Conservation (phyloP, 352 stramenopile genomes). For the Pilasporangium apinafurcum region DNA sequence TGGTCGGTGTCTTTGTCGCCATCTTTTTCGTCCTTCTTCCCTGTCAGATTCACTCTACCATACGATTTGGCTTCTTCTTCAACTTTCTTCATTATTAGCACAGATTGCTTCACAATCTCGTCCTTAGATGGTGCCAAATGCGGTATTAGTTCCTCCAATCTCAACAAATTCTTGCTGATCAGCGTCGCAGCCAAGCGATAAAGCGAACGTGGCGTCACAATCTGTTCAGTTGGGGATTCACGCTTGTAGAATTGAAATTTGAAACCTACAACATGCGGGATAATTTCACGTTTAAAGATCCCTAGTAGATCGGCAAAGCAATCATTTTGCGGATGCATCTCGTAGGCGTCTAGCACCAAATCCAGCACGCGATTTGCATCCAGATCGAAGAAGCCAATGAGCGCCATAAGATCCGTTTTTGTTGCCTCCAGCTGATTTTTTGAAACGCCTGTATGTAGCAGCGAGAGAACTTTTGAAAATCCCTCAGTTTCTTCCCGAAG, state of each 20-base stretch:
- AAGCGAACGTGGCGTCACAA: constrained; percentile 58
- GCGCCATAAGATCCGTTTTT: constrained; percentile 63
- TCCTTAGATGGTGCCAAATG: constrained; percentile 69
- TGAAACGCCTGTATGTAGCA: constrained; percentile 70
- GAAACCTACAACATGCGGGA: constrained; percentile 90
- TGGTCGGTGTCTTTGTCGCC: constrained; percentile 15
- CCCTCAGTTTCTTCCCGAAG: constrained; percentile 95
- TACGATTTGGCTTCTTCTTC: constrained; percentile 55
- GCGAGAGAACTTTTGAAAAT: constrained; percentile 90
- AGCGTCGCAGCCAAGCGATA: constrained; percentile 86
- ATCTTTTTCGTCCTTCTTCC: constrained; percentile 28
- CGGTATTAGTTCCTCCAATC: constrained; percentile 70
- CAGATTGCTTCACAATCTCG: constrained; percentile 37
- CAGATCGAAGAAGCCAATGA: constrained; percentile 92
- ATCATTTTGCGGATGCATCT: constrained; percentile 82
- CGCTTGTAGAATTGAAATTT: constrained; percentile 92
- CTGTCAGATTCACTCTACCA: constrained; percentile 69
- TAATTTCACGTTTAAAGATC: constrained; percentile 67
- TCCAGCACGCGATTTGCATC: constrained; percentile 95
- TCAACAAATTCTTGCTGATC: constrained; percentile 72
- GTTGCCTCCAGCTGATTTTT: constrained; percentile 55
- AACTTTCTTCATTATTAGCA: constrained; percentile 34
- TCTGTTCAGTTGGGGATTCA: constrained; percentile 18
- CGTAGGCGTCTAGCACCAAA: constrained; percentile 90
- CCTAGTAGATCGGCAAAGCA: constrained; percentile 62